Conservation (phyloP, 2,329 filamentous ascomycete species). For the Boeremia exigua region DNA sequence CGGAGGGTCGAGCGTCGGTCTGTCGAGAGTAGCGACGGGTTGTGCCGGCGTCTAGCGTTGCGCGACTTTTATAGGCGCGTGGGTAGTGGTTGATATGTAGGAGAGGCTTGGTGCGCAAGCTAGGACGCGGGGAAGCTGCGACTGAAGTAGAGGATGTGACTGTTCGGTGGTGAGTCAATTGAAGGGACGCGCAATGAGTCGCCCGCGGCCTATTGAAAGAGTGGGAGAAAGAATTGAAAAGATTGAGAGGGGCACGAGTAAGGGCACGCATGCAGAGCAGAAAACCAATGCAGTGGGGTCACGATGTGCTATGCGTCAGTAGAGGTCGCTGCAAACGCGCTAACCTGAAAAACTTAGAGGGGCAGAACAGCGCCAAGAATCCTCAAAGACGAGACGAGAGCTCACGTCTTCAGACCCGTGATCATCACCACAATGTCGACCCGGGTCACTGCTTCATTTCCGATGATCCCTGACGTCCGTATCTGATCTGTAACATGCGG, state of each 20-base stretch:
- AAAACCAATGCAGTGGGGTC: slow-evolving; percentile 28
- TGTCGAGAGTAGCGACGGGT: slow-evolving; percentile 22
- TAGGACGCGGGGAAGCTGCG: slow-evolving; percentile 16
- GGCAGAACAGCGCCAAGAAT: slow-evolving; percentile 22
- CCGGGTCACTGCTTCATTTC: neutral
- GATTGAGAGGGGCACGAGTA: slow-evolving; percentile 19
- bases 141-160: slow-evolving; percentile 16
- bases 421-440: neutral
- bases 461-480: neutral
- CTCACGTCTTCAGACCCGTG: slow-evolving; percentile 1
- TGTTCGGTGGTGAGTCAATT: slow-evolving; percentile 37
- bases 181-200: slow-evolving; percentile 36
- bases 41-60: neutral
- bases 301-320: slow-evolving; percentile 35
- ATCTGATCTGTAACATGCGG: neutral
- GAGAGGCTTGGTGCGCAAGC: slow-evolving; percentile 15
- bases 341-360: slow-evolving; percentile 37
- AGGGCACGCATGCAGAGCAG: slow-evolving; percentile 22
- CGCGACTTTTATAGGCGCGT: neutral
- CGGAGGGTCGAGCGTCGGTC: slow-evolving; percentile 25
- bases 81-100: slow-evolving; percentile 8
- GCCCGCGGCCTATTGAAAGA: slow-evolving; percentile 41
- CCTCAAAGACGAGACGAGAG: slow-evolving; percentile 8
- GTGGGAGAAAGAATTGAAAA: slow-evolving; percentile 35
- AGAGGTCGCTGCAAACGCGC: slow-evolving; percentile 24